Percentiles rank a stretch among this genome's conserved stretches.
Evolutionary conservation across 2,329 filamentous ascomycete genomes (phyloP).

Genomic region (Grosmannia clavigera): DNA sequence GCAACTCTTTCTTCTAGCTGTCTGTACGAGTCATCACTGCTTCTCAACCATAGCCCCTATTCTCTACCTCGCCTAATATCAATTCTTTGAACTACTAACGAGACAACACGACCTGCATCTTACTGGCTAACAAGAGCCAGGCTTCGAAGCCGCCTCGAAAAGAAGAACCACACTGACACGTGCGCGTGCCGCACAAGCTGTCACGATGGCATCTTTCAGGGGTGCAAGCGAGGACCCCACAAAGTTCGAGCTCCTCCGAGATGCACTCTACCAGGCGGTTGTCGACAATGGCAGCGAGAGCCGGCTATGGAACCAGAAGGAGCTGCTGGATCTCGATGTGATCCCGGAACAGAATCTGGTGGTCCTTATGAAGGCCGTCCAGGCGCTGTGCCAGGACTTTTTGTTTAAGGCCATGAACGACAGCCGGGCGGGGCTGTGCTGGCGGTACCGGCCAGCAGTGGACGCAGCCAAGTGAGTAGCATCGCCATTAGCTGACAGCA

Average conservation of each 20-base stretch:
- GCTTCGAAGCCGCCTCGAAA: background rate
- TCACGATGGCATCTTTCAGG: slow-evolving; percentile 7
- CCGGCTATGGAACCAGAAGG: slow-evolving; percentile 44
- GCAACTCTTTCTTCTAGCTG: background rate
- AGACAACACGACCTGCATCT: too few species aligned
- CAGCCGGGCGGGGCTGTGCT: slow-evolving; percentile 32
- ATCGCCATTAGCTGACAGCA: background rate
- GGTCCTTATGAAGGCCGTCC: slow-evolving; percentile 42
- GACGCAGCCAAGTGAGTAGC: slow-evolving; percentile 46
- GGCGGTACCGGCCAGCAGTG: slow-evolving; percentile 45
- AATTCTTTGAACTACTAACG: too few species aligned
- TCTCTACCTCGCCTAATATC: background rate
- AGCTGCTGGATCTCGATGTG: slow-evolving; percentile 43
- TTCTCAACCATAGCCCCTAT: background rate
- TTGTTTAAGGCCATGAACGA: slow-evolving; percentile 39
- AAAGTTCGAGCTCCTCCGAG: slow-evolving; percentile 40
- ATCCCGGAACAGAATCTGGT: slow-evolving; percentile 43
- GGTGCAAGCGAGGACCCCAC: slow-evolving; percentile 16
- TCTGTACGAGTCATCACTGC: background rate
- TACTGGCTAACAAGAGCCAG: background rate
- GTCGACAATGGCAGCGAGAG: slow-evolving; percentile 34
- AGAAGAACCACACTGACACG: background rate
- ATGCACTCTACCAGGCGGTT: slow-evolving; percentile 44
- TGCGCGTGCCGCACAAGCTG: background rate
- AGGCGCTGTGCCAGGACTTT: slow-evolving; percentile 46